Evolutionary conservation across 345 rosid genomes (phyloP).

Genomic region (Fremontodendron californicum): DNA sequence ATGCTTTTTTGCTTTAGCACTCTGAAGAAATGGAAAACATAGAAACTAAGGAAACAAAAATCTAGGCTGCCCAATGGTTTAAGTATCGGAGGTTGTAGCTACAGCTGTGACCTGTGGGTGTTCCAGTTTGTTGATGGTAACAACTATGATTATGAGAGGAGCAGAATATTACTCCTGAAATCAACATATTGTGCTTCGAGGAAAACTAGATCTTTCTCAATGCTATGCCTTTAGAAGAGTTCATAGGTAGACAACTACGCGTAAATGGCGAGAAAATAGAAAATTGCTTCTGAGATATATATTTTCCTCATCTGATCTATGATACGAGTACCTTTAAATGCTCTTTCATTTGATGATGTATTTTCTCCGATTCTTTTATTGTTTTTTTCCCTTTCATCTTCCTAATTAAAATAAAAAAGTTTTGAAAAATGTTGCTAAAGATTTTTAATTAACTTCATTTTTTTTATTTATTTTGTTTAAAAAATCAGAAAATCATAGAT

Average conservation of each 20-base stretch:
- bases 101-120: background rate
- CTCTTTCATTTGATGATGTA: constrained; percentile 6
- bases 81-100: background rate
- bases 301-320: background rate
- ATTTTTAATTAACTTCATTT: no score
- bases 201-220: background rate
- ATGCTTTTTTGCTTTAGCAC: background rate
- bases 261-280: background rate
- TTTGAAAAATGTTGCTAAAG: background rate
- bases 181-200: background rate
- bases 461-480: no score
- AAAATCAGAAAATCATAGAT: no score
- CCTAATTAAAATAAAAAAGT: background rate
- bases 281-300: background rate
- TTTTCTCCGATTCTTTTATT: constrained; percentile 1
- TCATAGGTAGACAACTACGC: background rate
- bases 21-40: background rate
- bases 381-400: background rate
- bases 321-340: background rate
- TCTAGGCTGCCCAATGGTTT: background rate
- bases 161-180: background rate
- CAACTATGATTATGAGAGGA: background rate
- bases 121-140: background rate
- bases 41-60: background rate
- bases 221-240: background rate